phyloP scores from a whole-genome alignment of 2,329 filamentous ascomycete genomes.

The Diplodia scrobiculata region DNA sequence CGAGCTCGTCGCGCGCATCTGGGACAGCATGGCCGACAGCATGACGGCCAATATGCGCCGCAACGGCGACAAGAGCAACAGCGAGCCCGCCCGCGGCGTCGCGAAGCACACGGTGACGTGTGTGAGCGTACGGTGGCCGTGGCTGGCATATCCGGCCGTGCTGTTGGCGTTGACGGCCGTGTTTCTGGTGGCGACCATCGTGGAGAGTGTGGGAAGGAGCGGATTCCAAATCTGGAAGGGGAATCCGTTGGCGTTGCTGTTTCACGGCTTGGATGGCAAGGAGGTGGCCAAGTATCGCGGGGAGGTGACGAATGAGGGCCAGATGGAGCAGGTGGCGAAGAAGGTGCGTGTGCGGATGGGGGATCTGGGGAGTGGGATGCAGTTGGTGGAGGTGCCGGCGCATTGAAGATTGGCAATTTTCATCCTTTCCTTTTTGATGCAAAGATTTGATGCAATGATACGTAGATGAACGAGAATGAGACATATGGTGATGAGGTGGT shows the following conservation, averaged over 20 bases:
- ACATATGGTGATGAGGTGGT: too few species aligned
- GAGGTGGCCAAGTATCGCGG: not conserved
- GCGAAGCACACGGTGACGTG: not conserved
- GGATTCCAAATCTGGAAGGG: not conserved
- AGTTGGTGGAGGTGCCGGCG: slow-evolving; percentile 6
- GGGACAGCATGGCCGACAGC: slow-evolving; percentile 1
- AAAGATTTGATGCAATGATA: too few species aligned
- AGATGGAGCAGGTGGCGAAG: slow-evolving; percentile 7
- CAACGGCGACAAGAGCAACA: not conserved
- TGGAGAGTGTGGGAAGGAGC: not conserved
- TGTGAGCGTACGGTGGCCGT: not conserved
- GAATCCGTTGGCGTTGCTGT: slow-evolving; percentile 1
- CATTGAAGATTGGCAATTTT: not conserved
- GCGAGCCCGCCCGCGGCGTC: not conserved
- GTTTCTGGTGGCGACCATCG: not conserved
- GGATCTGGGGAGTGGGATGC: not conserved
- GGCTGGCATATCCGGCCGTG: not conserved
- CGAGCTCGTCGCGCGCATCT: not conserved
- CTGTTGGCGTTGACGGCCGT: not conserved
- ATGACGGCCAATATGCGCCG: slow-evolving; percentile 8
- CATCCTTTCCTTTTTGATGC: too few species aligned
- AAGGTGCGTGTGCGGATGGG: not conserved
- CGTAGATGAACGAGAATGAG: too few species aligned
- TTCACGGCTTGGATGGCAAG: not conserved
- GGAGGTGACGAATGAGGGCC: not conserved